Conservation (phyloP, 176 grass and related monocot species). For the Stipa capillata region DNA sequence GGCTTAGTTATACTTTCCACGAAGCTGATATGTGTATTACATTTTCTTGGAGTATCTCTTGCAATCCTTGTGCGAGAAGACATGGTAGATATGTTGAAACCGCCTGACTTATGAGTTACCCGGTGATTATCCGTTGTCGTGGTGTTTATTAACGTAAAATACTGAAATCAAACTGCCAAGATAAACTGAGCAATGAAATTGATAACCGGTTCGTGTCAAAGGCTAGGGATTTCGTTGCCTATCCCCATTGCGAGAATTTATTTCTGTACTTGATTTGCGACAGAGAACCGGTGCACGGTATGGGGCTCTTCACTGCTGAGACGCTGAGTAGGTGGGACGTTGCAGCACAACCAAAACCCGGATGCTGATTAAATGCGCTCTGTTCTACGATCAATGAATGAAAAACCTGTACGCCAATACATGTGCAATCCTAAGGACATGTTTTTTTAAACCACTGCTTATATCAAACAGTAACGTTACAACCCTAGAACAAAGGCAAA, state of each 20-base stretch:
- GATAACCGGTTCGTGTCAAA: neutral
- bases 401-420: too few species aligned
- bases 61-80: too few species aligned
- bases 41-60: too few species aligned
- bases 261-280: neutral
- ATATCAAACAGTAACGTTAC: too few species aligned
- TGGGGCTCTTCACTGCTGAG: neutral
- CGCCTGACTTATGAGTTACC: too few species aligned
- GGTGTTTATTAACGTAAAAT: neutral
- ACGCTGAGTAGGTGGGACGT: neutral
- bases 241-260: neutral
- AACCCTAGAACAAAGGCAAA: too few species aligned
- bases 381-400: too few species aligned
- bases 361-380: neutral
- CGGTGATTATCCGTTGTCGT: neutral
- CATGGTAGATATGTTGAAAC: too few species aligned
- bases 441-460: too few species aligned
- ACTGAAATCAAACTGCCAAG: neutral
- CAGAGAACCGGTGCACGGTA: neutral
- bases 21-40: too few species aligned
- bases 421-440: too few species aligned
- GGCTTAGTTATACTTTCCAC: too few species aligned
- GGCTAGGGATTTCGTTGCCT: neutral
- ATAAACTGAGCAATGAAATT: neutral
- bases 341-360: neutral